Conservation (phyloP, 148 eudicot species). For the Vaccinium macrocarpon region DNA sequence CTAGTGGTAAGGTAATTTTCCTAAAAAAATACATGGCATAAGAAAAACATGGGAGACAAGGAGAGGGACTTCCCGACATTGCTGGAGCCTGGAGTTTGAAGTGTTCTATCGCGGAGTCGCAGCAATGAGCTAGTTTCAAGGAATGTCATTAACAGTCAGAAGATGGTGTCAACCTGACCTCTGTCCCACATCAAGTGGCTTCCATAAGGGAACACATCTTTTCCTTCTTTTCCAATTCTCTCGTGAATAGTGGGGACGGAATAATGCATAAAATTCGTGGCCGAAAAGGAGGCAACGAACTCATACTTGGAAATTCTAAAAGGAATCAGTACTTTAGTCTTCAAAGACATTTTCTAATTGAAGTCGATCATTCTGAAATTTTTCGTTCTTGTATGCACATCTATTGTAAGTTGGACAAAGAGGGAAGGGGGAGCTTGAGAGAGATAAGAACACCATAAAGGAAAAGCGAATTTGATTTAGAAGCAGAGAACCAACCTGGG, state of each 20-base stretch:
- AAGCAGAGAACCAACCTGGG: constrained; percentile 71
- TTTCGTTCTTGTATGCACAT: not conserved
- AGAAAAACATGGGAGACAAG: too few relatives aligned
- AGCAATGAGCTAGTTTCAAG: too few relatives aligned
- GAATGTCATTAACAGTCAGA: not conserved
- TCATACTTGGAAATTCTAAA: not conserved
- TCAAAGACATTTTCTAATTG: too few relatives aligned
- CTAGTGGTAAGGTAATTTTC: too few relatives aligned
- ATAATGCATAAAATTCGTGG: not conserved
- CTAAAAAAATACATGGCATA: too few relatives aligned
- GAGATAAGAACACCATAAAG: not conserved
- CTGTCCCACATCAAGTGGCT: not conserved
- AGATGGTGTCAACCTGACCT: not conserved
- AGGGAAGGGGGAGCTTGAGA: not conserved
- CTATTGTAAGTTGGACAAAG: constrained; percentile 1
- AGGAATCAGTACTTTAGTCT: not conserved
- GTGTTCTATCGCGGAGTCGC: too few relatives aligned
- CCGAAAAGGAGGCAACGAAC: not conserved
- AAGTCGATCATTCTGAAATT: not conserved
- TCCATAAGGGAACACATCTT: not conserved
- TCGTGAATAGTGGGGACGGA: not conserved
- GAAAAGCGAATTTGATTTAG: not conserved
- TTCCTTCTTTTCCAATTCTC: not conserved
- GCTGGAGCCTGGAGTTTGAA: too few relatives aligned
- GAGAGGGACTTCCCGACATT: too few relatives aligned